Evolutionary conservation across 345 rosid species (phyloP), one percentile per base, ranked within the genome.

Genomic region (Salix purpurea): DNA sequence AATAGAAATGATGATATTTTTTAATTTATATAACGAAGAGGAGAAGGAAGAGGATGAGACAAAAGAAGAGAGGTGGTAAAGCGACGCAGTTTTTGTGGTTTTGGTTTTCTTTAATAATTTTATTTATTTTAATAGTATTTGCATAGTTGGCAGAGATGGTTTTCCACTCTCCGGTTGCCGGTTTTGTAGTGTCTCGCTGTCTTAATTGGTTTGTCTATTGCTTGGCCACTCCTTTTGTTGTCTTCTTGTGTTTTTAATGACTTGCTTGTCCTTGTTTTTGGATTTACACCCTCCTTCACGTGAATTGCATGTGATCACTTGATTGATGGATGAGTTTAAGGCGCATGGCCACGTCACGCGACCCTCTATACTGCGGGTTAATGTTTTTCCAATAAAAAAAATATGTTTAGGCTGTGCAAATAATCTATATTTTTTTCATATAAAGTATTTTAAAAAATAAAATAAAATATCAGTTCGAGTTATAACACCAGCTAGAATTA

Each of bases 71-170:
- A 4, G 32, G 11, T 23, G 1, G 9, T 8, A 6, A 70, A 26
- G 60, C 79, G 81, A 74, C 71, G 77, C 15, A 80, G 85, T 79
- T 66, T 62, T 64, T 10, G 18, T 46, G 52, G 52, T 26, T 23
- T 44, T 34, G 60, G 73, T 26, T n/a, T 16, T 70, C 16, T 14
- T 46, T 46, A 46, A 5, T 46, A 14, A 46, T 34, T 32, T 71
- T 42, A 42, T 26, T 16, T 16, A 50, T 12, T 46, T 46, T 46
- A 46, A 46, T 46, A 13, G 14, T 34, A 8, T 71, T 14, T 19
- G 72, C 50, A 52, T 4, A 21, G 77, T 77, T 30, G 50, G 71
- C 54, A 78, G 65, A 44, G 28, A 28, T 65, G 70, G 7, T 39
- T 44, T 34, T 32, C 18, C 36, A 36, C 12, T 46, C 15, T 32